These are phyloP conservation scores for Leccinum ambiguum DNA, from an alignment of 1,284 basidiomycete species.

Conservation along the genomic window DNA sequence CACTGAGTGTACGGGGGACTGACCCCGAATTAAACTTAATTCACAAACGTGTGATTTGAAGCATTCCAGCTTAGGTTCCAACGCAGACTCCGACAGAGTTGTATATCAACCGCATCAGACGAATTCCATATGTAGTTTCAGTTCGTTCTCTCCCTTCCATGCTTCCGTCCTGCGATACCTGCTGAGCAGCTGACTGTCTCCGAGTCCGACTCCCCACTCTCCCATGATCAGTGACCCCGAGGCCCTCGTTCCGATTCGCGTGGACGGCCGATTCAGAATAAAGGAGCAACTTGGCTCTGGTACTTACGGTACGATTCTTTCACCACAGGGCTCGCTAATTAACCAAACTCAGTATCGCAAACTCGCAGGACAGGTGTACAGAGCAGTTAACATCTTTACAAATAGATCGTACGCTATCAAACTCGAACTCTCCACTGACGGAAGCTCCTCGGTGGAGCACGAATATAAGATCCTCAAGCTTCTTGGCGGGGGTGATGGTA, in stretches of 20 bases:
- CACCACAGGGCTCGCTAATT: too few species aligned
- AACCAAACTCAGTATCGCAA: too few species aligned
- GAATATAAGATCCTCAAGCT: background rate
- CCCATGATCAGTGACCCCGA: background rate
- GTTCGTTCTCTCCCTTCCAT: background rate
- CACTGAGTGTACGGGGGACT: background rate
- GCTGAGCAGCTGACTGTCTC: background rate
- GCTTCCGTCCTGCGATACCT: background rate
- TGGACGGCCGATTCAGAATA: background rate
- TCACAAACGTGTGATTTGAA: background rate
- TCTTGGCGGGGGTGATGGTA: background rate
- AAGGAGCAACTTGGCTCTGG: background rate
- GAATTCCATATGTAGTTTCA: background rate
- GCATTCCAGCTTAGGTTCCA: background rate
- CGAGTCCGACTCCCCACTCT: background rate
- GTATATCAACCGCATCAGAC: background rate
- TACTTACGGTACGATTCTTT: background rate
- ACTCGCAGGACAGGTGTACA: background rate
- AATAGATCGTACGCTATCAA: background rate
- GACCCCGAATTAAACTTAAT: background rate
- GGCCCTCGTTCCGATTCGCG: background rate
- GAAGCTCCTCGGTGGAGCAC: background rate
- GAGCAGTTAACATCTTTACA: background rate
- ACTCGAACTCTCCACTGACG: background rate
- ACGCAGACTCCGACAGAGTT: background rate